Conservation (phyloP, 1,284 basidiomycete genomes). For the Phylloboletellus chloephorus region DNA sequence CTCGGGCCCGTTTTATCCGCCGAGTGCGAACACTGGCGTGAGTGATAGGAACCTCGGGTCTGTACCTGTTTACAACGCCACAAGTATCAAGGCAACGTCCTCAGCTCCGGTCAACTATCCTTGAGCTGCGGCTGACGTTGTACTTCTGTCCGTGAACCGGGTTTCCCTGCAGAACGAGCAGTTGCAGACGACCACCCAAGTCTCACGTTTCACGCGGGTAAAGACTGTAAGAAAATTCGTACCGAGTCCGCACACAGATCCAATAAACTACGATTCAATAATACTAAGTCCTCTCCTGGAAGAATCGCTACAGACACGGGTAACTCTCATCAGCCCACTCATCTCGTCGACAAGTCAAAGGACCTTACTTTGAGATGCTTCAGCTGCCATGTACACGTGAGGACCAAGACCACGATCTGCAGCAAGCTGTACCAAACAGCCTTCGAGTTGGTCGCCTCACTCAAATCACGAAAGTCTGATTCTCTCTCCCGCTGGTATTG, state of each 20-base stretch:
- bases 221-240: neutral
- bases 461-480: conserved; percentile 84
- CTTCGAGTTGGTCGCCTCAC: conserved; percentile 81
- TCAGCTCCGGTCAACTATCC: too few relatives aligned
- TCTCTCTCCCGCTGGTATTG: conserved; percentile 97
- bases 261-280: conserved; percentile 12
- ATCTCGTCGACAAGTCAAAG: conserved; percentile 1
- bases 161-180: too few relatives aligned
- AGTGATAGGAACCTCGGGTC: conserved; percentile 5
- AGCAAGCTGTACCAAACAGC: conserved; percentile 91
- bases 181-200: too few relatives aligned
- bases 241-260: conserved; percentile 2
- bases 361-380: conserved; percentile 78
- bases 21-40: conserved; percentile 2
- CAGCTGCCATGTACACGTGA: conserved; percentile 90
- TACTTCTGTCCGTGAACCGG: too few relatives aligned
- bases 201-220: neutral
- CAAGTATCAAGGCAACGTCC: too few relatives aligned
- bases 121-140: too few relatives aligned
- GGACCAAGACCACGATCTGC: conserved; percentile 82
- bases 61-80: too few relatives aligned
- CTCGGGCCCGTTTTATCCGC: conserved; percentile 14
- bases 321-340: conserved; percentile 8
- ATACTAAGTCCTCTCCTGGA: conserved; percentile 83
- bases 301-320: conserved; percentile 58